Evolutionary conservation across 2,329 filamentous ascomycete species (phyloP).

Genomic region (Fusarium sp.): DNA sequence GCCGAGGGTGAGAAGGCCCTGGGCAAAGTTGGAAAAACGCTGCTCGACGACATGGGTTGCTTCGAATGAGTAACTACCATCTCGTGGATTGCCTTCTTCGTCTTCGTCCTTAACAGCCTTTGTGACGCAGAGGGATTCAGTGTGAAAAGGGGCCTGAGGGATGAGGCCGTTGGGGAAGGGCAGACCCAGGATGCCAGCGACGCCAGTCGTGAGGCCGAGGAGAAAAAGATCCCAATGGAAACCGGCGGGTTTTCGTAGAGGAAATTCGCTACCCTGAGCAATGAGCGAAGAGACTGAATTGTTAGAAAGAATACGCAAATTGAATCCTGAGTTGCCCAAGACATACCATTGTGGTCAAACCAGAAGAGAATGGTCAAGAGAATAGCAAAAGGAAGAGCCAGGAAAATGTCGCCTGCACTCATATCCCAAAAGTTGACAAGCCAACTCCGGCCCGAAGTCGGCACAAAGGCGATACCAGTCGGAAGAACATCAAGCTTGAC

Average conservation of each 20-base stretch:
- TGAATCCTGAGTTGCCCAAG: background rate
- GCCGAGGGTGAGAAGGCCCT: constrained; percentile 81
- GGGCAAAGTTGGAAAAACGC: constrained; percentile 80
- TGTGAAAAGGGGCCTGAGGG: constrained; percentile 86
- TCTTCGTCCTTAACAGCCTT: constrained; percentile 63
- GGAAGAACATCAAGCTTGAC: constrained; percentile 79
- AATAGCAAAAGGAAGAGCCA: constrained; percentile 88
- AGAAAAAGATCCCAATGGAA: constrained; percentile 91
- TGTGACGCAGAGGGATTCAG: constrained; percentile 80
- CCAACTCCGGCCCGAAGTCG: constrained; percentile 80
- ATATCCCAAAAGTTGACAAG: constrained; percentile 87
- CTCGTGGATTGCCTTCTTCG: constrained; percentile 64
- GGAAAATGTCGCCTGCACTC: constrained; percentile 77
- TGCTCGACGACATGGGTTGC: constrained; percentile 79
- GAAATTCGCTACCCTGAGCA: constrained; percentile 85
- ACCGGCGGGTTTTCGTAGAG: constrained; percentile 81
- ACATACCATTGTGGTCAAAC: constrained; percentile 86
- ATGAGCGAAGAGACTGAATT: constrained; percentile 78
- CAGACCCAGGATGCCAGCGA: constrained; percentile 80
- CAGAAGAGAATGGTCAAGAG: constrained; percentile 88
- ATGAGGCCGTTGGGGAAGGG: constrained; percentile 88
- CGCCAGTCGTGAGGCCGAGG: constrained; percentile 80
- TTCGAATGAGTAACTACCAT: constrained; percentile 63
- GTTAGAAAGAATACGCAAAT: background rate
- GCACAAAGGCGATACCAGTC: constrained; percentile 81